Percentiles rank a stretch among this genome's conserved stretches.
phyloP scores from a whole-genome alignment of 768 basidiomycete species.

The Phanerochaete carnosa region DNA sequence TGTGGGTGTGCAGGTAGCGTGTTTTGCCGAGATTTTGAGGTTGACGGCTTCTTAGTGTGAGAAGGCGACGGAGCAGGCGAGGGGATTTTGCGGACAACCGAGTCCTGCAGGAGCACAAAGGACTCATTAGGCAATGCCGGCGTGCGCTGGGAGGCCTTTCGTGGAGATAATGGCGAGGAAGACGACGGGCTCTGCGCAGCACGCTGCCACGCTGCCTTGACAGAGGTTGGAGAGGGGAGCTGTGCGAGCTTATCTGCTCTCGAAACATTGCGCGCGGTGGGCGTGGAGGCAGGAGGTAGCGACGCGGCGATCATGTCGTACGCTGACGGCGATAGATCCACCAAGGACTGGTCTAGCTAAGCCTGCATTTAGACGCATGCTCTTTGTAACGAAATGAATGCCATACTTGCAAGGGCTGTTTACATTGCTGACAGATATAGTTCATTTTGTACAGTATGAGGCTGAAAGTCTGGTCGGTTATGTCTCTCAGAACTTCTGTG shows the following conservation, averaged over 20 bases:
- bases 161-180: constrained; percentile 44
- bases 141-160: constrained; percentile 40
- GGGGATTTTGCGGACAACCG: constrained; percentile 69
- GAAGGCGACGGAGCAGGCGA: constrained; percentile 42
- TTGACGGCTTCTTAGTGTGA: constrained; percentile 39
- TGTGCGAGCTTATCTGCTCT: constrained; percentile 44
- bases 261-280: constrained; percentile 33
- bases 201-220: constrained; percentile 63
- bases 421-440: constrained; percentile 83
- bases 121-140: constrained; percentile 74
- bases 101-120: constrained; percentile 88
- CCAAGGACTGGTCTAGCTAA: constrained; percentile 87
- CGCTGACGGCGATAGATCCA: constrained; percentile 80
- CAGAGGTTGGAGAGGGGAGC: constrained; percentile 46
- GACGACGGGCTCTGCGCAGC: constrained; percentile 39
- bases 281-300: constrained; percentile 51
- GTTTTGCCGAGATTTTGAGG: constrained; percentile 33
- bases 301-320: constrained; percentile 81
- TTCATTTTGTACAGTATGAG: constrained; percentile 28
- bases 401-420: constrained; percentile 80
- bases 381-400: neutral
- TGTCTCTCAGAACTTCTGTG: neutral
- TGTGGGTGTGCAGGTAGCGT: constrained; percentile 22
- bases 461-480: neutral
- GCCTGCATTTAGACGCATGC: neutral